Evolutionary conservation across 2,329 filamentous ascomycete species (phyloP).

Genomic region (Colletotrichum sp.): DNA sequence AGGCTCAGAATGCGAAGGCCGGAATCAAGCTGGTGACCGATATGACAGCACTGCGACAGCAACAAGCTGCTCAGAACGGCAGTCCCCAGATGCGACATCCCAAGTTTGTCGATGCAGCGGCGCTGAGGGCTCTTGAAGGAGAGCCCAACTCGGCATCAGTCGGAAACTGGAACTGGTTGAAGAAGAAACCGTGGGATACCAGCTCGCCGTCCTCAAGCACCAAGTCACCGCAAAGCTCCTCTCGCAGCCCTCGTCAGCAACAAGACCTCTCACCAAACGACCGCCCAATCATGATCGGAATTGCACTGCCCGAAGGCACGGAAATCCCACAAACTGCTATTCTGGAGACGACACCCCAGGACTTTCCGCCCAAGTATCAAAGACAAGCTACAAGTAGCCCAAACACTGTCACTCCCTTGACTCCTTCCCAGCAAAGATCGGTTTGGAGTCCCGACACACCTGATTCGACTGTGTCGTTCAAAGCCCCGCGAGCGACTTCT

Average conservation of each 20-base stretch:
- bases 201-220: slow-evolving; percentile 23
- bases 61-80: slow-evolving; percentile 36
- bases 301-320: slow-evolving; percentile 63
- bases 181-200: slow-evolving; percentile 37
- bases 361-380: slow-evolving; percentile 22
- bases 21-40: slow-evolving; percentile 74
- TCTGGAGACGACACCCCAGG: slow-evolving; percentile 41
- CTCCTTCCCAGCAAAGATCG: slow-evolving; percentile 46
- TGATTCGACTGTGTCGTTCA: slow-evolving; percentile 48
- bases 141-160: slow-evolving; percentile 56
- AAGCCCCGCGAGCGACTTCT: slow-evolving; percentile 51
- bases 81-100: slow-evolving; percentile 30
- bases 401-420: slow-evolving; percentile 26
- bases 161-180: slow-evolving; percentile 63
- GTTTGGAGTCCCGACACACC: slow-evolving; percentile 68
- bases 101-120: slow-evolving; percentile 63
- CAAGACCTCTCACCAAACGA: slow-evolving; percentile 69
- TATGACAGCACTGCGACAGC: slow-evolving; percentile 58
- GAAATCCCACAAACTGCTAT: slow-evolving; percentile 53
- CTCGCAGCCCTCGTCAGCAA: slow-evolving; percentile 26
- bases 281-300: slow-evolving; percentile 75
- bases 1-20: slow-evolving; percentile 62
- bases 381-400: slow-evolving; percentile 1
- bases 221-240: slow-evolving; percentile 24
- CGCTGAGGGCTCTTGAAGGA: slow-evolving; percentile 64